Evolutionary conservation across 2,329 filamentous ascomycete species (phyloP).

Genomic region (Fusarium luffae): DNA sequence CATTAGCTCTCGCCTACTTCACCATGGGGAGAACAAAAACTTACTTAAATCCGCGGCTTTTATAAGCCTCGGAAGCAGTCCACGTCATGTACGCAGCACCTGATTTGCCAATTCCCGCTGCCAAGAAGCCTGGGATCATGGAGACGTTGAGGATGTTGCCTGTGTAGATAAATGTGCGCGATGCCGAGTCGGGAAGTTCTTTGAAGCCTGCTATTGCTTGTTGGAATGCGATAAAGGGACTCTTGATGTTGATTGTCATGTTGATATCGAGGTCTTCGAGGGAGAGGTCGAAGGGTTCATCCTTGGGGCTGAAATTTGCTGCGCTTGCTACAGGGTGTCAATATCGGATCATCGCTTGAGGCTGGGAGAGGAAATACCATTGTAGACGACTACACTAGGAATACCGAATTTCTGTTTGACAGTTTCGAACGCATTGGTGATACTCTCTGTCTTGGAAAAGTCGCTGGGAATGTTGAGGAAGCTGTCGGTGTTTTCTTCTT

Average conservation of each 20-base stretch:
- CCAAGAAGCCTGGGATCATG: slow-evolving; percentile 49
- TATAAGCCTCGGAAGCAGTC: slow-evolving; percentile 50
- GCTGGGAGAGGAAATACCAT: neutral
- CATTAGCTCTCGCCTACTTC: neutral
- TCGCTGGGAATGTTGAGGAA: slow-evolving; percentile 53
- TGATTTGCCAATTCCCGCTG: slow-evolving; percentile 55
- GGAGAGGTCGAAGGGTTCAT: slow-evolving; percentile 24
- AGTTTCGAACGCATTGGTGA: slow-evolving; percentile 24
- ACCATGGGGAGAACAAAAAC: no score
- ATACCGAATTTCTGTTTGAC: slow-evolving; percentile 33
- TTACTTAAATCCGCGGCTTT: slow-evolving; percentile 47
- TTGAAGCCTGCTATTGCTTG: slow-evolving; percentile 26
- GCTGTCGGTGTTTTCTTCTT: slow-evolving; percentile 34
- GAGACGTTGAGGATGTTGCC: slow-evolving; percentile 55
- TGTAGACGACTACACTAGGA: slow-evolving; percentile 32
- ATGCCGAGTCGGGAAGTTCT: slow-evolving; percentile 44
- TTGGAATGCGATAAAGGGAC: slow-evolving; percentile 28
- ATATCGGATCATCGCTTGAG: accelerated
- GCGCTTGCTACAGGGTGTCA: slow-evolving; percentile 3
- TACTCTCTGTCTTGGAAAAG: slow-evolving; percentile 47
- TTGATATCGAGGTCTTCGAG: slow-evolving; percentile 24
- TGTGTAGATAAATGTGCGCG: slow-evolving; percentile 58
- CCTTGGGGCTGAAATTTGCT: neutral
- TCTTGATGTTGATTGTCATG: slow-evolving; percentile 16
- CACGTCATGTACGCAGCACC: slow-evolving; percentile 47